Evolutionary conservation across 2,329 filamentous ascomycete species (phyloP).

Genomic region (Graphium sp.): DNA sequence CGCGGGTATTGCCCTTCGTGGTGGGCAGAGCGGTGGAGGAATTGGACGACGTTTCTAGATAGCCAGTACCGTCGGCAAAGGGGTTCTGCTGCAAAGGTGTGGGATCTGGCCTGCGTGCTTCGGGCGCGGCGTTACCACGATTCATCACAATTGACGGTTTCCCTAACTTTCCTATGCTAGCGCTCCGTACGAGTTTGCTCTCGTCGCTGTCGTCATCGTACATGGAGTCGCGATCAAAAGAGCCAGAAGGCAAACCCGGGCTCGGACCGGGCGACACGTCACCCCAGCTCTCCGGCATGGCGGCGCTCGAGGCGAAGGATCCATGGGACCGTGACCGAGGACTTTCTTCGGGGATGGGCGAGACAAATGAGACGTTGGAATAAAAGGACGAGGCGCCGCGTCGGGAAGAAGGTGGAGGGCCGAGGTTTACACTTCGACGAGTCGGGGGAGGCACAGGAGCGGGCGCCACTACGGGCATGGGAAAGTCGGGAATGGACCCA

Average conservation of each 20-base stretch:
- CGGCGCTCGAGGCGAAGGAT: slow-evolving; percentile 57
- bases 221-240: slow-evolving; percentile 21
- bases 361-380: slow-evolving; percentile 49
- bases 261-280: slow-evolving; percentile 23
- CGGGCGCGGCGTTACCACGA: slow-evolving; percentile 5
- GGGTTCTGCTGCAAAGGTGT: slow-evolving; percentile 16
- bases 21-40: slow-evolving; percentile 2
- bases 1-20: slow-evolving; percentile 2
- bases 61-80: slow-evolving; percentile 26
- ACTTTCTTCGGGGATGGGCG: slow-evolving; percentile 60
- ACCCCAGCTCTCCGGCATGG: slow-evolving; percentile 53
- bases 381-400: slow-evolving; percentile 48
- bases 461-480: slow-evolving; percentile 18
- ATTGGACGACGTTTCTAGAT: slow-evolving; percentile 12
- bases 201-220: slow-evolving; percentile 35
- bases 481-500: slow-evolving; percentile 43
- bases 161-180: slow-evolving; percentile 42
- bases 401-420: slow-evolving; percentile 42
- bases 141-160: slow-evolving; percentile 38
- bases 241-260: too few species aligned
- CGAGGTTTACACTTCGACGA: slow-evolving; percentile 34
- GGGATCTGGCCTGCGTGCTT: slow-evolving; percentile 14
- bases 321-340: slow-evolving; percentile 37
- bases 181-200: slow-evolving; percentile 39
- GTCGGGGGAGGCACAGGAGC: slow-evolving; percentile 13